A percentile compares a stretch with the other conserved stretches of the same genome.
Evolutionary conservation across 2,329 filamentous ascomycete species (phyloP).

Genomic region (Fusarium bactridioides): DNA sequence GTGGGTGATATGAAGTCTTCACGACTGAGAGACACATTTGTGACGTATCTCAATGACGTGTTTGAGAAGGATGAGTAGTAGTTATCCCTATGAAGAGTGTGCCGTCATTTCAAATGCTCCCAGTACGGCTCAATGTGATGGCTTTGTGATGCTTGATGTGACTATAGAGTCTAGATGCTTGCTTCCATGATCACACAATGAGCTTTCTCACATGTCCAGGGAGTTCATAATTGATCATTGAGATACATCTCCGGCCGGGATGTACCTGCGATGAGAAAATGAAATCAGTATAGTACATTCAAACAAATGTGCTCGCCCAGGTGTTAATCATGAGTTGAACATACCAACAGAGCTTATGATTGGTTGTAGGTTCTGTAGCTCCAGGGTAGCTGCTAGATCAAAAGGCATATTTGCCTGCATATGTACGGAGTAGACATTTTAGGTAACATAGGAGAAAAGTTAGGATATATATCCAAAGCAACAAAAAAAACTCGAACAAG

Average conservation of each 20-base stretch:
- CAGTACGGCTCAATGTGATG: not conserved
- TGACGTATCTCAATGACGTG: constrained; percentile 71
- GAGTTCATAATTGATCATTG: not conserved
- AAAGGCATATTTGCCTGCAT: not conserved
- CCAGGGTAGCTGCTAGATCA: not conserved
- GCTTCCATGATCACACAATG: not conserved
- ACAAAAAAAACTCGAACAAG: not conserved
- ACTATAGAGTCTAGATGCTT: not conserved
- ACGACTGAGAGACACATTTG: constrained; percentile 69
- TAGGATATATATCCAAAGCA: not conserved
- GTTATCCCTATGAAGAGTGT: not conserved
- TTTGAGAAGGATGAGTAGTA: constrained; percentile 65
- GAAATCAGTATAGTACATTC: not conserved
- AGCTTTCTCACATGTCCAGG: not conserved
- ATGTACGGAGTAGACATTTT: not conserved
- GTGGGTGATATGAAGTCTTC: constrained; percentile 62
- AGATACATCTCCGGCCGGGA: not conserved
- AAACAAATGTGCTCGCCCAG: not conserved
- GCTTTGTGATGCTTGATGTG: not conserved
- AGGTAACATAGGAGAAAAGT: not conserved
- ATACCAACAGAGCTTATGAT: constrained; percentile 9
- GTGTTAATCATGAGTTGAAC: not conserved
- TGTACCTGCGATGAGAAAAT: not conserved
- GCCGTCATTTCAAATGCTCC: not conserved
- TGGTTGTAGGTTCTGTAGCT: not conserved